These are phyloP conservation scores for Coemansia sp. DNA, from an alignment of 192 early-diverging fungal species.

Conservation along the genomic window DNA sequence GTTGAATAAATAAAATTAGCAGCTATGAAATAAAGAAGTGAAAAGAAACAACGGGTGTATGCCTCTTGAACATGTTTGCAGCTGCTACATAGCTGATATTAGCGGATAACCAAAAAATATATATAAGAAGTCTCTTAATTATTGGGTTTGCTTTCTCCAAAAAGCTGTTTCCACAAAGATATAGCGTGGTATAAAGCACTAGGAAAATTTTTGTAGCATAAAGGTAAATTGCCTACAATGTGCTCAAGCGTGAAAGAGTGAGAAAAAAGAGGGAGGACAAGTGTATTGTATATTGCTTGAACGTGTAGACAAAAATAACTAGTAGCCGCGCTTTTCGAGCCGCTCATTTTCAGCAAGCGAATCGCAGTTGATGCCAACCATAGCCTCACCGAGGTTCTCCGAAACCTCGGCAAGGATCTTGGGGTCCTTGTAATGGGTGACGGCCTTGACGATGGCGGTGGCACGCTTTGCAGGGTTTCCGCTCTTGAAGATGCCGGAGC, in stretches of 20 bases:
- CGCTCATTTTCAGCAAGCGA: slow-evolving; percentile 49
- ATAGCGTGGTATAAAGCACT: too few species aligned
- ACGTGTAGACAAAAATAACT: not conserved
- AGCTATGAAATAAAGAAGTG: too few species aligned
- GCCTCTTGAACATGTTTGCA: too few species aligned
- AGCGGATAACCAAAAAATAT: too few species aligned
- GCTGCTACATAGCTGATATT: too few species aligned
- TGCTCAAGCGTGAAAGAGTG: not conserved
- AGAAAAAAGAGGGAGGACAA: not conserved
- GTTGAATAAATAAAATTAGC: not conserved
- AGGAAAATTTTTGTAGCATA: too few species aligned
- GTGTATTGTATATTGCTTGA: too few species aligned
- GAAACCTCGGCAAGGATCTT: slow-evolving; percentile 86
- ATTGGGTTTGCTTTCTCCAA: too few species aligned
- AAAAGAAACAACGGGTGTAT: too few species aligned
- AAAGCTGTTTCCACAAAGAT: too few species aligned
- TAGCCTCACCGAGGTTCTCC: slow-evolving; percentile 91
- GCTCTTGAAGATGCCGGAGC: slow-evolving; percentile 96
- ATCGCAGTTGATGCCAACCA: slow-evolving; percentile 90
- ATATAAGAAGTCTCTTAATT: too few species aligned
- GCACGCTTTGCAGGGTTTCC: slow-evolving; percentile 94
- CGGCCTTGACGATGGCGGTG: slow-evolving; percentile 92
- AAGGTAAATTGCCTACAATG: too few species aligned
- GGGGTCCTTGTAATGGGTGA: slow-evolving; percentile 91
- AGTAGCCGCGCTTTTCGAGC: slow-evolving; percentile 46